Conservation (phyloP, 306 rosid genomes). For the Rosa chinensis region DNA sequence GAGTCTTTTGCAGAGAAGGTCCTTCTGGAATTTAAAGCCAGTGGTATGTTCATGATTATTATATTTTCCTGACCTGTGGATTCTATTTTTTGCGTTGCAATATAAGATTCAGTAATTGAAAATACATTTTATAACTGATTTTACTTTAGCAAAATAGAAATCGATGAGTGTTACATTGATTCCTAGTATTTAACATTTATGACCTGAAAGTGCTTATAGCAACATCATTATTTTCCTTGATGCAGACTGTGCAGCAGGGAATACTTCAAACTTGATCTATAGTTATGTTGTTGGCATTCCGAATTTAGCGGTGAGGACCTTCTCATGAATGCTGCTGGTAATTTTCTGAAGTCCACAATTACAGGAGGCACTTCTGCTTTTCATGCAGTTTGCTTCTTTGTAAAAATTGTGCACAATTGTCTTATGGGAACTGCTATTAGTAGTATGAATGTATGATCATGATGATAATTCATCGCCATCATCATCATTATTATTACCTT, state of each 20-base stretch:
- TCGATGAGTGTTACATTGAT: conserved; percentile 11
- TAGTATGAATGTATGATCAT: too few species aligned
- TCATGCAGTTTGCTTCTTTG: conserved; percentile 39
- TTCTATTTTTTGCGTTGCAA: not conserved
- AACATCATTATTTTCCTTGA: conserved; percentile 28
- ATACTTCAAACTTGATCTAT: conserved; percentile 57
- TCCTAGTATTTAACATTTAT: conserved; percentile 6
- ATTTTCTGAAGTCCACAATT: conserved; percentile 36
- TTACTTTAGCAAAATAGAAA: conserved; percentile 20
- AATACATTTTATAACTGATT: conserved; percentile 5
- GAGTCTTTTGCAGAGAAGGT: conserved; percentile 65
- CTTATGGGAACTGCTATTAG: not conserved
- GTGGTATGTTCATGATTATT: conserved; percentile 46
- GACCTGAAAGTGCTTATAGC: conserved; percentile 13
- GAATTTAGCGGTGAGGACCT: conserved; percentile 73
- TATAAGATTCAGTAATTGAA: not conserved
- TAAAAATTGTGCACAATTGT: conserved; percentile 11
- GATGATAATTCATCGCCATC: too few species aligned
- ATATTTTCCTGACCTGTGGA: not conserved
- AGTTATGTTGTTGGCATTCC: conserved; percentile 71
- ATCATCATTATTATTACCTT: not conserved
- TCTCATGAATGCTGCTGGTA: conserved; percentile 51
- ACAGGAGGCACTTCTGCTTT: conserved; percentile 37
- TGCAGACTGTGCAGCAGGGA: conserved; percentile 65
- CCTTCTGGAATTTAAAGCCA: conserved; percentile 51